Evolutionary conservation across 495 filamentous ascomycete species (phyloP).

Genomic region (Penicillium verhagenii): DNA sequence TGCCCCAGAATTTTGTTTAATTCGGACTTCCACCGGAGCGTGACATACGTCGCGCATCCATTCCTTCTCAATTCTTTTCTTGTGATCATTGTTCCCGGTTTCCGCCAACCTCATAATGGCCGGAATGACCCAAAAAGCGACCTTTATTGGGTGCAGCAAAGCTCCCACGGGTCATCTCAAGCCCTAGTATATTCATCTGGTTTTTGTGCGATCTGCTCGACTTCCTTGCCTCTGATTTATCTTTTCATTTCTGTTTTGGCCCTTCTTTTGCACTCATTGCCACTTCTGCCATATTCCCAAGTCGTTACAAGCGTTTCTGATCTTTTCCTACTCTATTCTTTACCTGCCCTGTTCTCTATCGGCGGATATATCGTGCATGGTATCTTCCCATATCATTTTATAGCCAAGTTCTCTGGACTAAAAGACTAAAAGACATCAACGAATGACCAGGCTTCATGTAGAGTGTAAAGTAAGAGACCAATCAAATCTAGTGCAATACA

Average conservation of each 20-base stretch:
- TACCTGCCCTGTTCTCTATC: no score
- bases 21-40: slow-evolving; percentile 16
- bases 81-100: slow-evolving; percentile 5
- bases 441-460: neutral
- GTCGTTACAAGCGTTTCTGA: slow-evolving; percentile 24
- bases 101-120: neutral
- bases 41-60: slow-evolving; percentile 18
- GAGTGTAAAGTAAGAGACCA: neutral
- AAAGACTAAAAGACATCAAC: neutral
- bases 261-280: slow-evolving; percentile 19
- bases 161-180: neutral
- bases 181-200: neutral
- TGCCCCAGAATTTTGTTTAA: slow-evolving; percentile 20
- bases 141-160: neutral
- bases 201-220: neutral
- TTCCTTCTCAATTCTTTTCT: slow-evolving; percentile 19
- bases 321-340: slow-evolving; percentile 5
- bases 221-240: slow-evolving; percentile 7
- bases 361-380: slow-evolving; percentile 15
- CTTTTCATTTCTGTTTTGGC: slow-evolving; percentile 27
- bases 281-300: slow-evolving; percentile 37
- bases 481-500: no score
- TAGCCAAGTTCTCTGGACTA: slow-evolving; percentile 1
- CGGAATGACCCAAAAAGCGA: slow-evolving; percentile 1
- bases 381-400: slow-evolving; percentile 8